Conservation (phyloP, 352 stramenopile species). For the Phytopythium kandeliae region DNA sequence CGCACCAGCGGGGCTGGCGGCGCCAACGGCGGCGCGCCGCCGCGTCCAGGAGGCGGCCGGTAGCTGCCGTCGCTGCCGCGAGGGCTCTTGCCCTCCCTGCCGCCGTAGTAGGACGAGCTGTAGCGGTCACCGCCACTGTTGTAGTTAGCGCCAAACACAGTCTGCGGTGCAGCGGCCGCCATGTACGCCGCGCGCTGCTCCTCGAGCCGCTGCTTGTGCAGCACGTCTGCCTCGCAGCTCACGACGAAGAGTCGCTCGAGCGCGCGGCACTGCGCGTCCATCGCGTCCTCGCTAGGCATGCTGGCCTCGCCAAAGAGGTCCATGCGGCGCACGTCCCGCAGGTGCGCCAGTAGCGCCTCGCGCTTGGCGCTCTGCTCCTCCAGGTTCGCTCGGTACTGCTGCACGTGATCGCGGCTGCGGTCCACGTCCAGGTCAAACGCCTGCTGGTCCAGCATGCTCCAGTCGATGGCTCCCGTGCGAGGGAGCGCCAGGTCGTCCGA, state of each 20-base stretch:
- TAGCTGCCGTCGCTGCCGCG: slow-evolving; percentile 12
- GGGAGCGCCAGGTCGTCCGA: slow-evolving; percentile 22
- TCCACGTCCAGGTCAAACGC: slow-evolving; percentile 80
- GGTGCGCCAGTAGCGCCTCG: slow-evolving; percentile 49
- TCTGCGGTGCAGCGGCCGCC: neutral
- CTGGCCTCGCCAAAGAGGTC: slow-evolving; percentile 44
- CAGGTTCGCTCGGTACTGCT: slow-evolving; percentile 72
- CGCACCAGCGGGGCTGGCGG: slow-evolving; percentile 14
- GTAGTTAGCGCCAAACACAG: neutral
- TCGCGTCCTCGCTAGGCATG: slow-evolving; percentile 25
- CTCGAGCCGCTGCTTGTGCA: slow-evolving; percentile 46
- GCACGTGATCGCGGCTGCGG: slow-evolving; percentile 58
- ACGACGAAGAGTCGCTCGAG: slow-evolving; percentile 50
- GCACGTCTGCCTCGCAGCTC: slow-evolving; percentile 44
- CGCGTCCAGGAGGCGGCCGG: slow-evolving; percentile 6
- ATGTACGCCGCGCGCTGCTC: slow-evolving; percentile 35
- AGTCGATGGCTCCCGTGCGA: slow-evolving; percentile 44
- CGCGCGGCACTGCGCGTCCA: slow-evolving; percentile 34
- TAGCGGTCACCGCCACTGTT: slow-evolving; percentile 13
- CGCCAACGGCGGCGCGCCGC: neutral
- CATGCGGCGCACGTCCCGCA: slow-evolving; percentile 28
- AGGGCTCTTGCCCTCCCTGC: slow-evolving; percentile 1
- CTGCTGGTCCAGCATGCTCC: slow-evolving; percentile 68
- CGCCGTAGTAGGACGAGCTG: slow-evolving; percentile 7
- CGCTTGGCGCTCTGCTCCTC: slow-evolving; percentile 59